Percentiles rank a stretch among this genome's conserved stretches.
phyloP scores from a whole-genome alignment of 2,329 filamentous ascomycete species.

The Colletotrichum somersetense region DNA sequence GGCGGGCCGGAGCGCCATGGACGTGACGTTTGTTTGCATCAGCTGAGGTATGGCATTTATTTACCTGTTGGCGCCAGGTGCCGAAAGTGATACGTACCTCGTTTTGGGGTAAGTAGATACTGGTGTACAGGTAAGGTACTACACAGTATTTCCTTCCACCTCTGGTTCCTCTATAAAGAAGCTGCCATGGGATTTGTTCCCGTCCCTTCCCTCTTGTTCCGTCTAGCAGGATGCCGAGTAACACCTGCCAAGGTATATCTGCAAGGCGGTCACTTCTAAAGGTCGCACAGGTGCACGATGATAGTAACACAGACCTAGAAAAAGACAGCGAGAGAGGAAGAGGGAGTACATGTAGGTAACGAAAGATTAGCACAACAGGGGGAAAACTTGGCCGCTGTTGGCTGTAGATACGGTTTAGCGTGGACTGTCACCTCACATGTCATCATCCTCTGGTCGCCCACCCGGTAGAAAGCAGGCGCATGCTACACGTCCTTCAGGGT shows the following conservation, averaged over 20 bases:
- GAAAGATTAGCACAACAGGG: background rate
- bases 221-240: background rate
- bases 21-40: constrained; percentile 31
- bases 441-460: constrained; percentile 33
- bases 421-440: constrained; percentile 42
- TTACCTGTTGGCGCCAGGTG: background rate
- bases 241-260: background rate
- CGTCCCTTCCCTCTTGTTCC: background rate
- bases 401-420: constrained; percentile 22
- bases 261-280: background rate
- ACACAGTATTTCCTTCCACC: background rate
- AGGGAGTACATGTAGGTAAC: background rate
- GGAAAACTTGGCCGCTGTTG: constrained; percentile 19
- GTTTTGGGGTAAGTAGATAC: background rate
- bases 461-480: constrained; percentile 36
- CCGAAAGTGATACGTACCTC: constrained; percentile 3
- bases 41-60: constrained; percentile 9
- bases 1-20: constrained; percentile 23
- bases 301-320: background rate
- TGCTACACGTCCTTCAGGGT: constrained; percentile 27
- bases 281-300: too few relatives aligned
- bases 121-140: too few relatives aligned
- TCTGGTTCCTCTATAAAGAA: constrained; percentile 1
- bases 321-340: too few relatives aligned
- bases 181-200: background rate